A percentile compares a stretch with the other conserved stretches of the same genome.
Evolutionary conservation across 805 yeast species (phyloP).

Genomic region (Yarrowia sp.): DNA sequence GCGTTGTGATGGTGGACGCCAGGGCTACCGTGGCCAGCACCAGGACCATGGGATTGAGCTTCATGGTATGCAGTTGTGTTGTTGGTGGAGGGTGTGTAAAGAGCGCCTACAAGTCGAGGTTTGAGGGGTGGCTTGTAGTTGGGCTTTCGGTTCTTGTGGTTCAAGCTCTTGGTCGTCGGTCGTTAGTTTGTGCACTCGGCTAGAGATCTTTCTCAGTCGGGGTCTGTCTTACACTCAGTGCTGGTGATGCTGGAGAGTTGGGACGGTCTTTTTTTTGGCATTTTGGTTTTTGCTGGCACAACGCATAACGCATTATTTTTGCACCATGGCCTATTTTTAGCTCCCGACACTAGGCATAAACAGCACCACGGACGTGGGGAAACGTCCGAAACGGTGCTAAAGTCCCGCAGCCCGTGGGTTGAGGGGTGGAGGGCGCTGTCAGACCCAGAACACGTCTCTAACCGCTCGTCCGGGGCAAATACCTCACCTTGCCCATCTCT

Average conservation of each 20-base stretch:
- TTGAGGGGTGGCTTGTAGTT: background rate
- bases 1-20: constrained; percentile 35
- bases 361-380: background rate
- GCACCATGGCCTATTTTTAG: constrained; percentile 26
- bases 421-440: no score
- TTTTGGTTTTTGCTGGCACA: constrained; percentile 16
- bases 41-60: constrained; percentile 36
- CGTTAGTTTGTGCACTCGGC: background rate
- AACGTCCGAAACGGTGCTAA: background rate
- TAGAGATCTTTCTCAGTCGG: no score
- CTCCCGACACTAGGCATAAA: constrained; percentile 6
- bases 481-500: background rate
- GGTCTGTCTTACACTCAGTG: background rate
- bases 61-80: constrained; percentile 36
- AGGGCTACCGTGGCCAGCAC: constrained; percentile 31
- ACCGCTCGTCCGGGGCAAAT: background rate
- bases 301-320: constrained; percentile 30
- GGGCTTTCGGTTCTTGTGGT: no score
- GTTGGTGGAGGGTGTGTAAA: background rate
- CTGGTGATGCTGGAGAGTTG: constrained; percentile 26
- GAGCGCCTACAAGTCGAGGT: no score
- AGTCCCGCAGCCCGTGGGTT: background rate
- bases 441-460: no score
- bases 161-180: no score
- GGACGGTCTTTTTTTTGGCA: constrained; percentile 2